Evolutionary conservation across 352 stramenopile genomes (phyloP), one percentile per base, ranked within the genome.

Genomic region (Phytophthora tubulina): DNA sequence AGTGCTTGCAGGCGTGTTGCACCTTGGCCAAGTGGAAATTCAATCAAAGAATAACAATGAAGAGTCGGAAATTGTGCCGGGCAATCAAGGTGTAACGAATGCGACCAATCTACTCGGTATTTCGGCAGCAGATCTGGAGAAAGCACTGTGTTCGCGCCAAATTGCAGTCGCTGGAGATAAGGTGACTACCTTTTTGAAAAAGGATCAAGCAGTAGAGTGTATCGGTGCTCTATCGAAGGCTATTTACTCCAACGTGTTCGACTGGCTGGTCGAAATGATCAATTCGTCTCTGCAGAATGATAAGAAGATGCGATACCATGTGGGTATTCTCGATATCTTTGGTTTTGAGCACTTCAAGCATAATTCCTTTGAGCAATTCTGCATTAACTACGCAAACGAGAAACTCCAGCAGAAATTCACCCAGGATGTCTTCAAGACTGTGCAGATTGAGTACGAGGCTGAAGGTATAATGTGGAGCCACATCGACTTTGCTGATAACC

Each of bases 21-120:
- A 99, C 73, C 84, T 99, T 17, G 97, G 98, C 49, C 97, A 99
- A 82, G 85, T 99, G 39, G 75, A 88, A 51, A 98, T 99, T 42
- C 71, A 84, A 32, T 62, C 82, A 15, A 95, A 93, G 45, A 81
- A 81, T 51, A 86, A 89, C 62, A 88, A 94, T n/a, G 87, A 94
- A 75, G 84, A 92, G 56, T 90, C 79, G 1, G 77, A 76, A 21
- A 82, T 93, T 14, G 77, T 64, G 3, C 62, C 76, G 3, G 67
- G 56, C 13, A 76, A 90, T 39, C 45, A 69, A 36, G 82, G 73
- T 4, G 70, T 81, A 1, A 57, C 73, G 0, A 72, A 77, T n/a
- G 82, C 67, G 14, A 92, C 75, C 30, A 66, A 79, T 53, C 70
- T 96, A 9, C 63, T 96, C 0, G 87, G 87, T 31, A 78, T 96